Evolutionary conservation across 306 rosid genomes (phyloP).

Genomic region (Boehmeria nivea): DNA sequence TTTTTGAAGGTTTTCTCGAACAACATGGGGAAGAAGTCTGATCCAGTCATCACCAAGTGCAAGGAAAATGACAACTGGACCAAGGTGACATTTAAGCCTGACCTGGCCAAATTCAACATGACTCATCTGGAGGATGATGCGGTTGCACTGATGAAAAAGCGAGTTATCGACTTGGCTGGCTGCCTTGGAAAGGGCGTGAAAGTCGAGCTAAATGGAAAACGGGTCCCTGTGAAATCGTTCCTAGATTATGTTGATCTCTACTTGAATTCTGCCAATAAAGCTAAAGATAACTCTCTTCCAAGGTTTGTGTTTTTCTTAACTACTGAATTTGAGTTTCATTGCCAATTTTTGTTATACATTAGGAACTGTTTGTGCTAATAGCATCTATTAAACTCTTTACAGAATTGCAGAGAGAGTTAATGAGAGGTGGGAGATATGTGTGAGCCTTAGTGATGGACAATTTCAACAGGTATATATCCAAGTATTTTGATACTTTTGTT

Average conservation of each 20-base stretch:
- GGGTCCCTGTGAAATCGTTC: slow-evolving; percentile 56
- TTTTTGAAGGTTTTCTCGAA: slow-evolving; percentile 51
- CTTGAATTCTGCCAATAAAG: slow-evolving; percentile 54
- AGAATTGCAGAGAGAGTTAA: slow-evolving; percentile 65
- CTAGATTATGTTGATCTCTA: slow-evolving; percentile 80
- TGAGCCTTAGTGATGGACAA: slow-evolving; percentile 85
- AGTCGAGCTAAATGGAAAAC: slow-evolving; percentile 69
- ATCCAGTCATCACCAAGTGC: slow-evolving; percentile 69
- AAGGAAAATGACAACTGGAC: slow-evolving; percentile 88
- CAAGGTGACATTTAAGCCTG: slow-evolving; percentile 84
- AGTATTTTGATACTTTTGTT: slow-evolving; percentile 4
- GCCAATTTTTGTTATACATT: too few species aligned
- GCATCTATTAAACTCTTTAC: slow-evolving; percentile 3
- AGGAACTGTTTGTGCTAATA: slow-evolving; percentile 12
- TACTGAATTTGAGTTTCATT: background rate
- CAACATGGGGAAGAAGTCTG: slow-evolving; percentile 78
- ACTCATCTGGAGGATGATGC: slow-evolving; percentile 83
- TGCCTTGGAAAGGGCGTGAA: slow-evolving; percentile 88
- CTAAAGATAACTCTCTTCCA: slow-evolving; percentile 42
- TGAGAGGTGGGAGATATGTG: slow-evolving; percentile 91
- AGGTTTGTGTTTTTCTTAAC: slow-evolving; percentile 36
- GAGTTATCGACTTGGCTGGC: slow-evolving; percentile 91
- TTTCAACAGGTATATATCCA: slow-evolving; percentile 71
- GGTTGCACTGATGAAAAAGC: slow-evolving; percentile 84
- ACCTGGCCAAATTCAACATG: slow-evolving; percentile 75